Base-by-base conservation (phyloP, 768 basidiomycete genomes). In the Leccinum obscurum region DNA sequence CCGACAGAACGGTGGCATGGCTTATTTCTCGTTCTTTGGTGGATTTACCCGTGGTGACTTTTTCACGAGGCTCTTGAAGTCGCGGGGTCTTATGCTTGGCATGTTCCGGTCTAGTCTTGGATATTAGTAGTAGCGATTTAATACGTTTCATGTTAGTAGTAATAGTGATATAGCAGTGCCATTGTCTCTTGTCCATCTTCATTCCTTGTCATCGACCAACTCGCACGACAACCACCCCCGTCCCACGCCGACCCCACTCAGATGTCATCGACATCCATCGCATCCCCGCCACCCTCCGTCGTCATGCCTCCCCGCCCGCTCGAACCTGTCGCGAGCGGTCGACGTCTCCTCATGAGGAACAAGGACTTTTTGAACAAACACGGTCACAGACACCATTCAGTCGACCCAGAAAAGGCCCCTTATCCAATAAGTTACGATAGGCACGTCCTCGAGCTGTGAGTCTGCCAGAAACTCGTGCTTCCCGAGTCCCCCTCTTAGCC, bases 341-440 rank as follows among this genome's bases (percentile, higher is more conserved):
- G 77, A 61, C 77, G 80, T 57, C 61, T 64, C 22, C 60, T 65
- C 11, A 68, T 65, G n/a, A 63, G 70, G 46, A 69, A 72, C 60
- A 88, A 83, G 70, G 86, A 89, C 53, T 89, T 88, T 68, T 68
- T 81, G 48, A 69, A 74, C 64, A 88, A 86, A 66, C 70, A 86
- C 66, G 89, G 89, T 51, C 82, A 82, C 52, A 79, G 78, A 56
- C 85, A 88, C 60, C 90, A 91, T 69, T 78, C 82, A 17, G 86
- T 85, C 67, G 86, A 86, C 62, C 80, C 79, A 41, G 87, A 89
- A 70, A 90, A 92, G 76, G 90, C 88, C 2, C 90, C 89, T 2
- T 92, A 92, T 76, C 90, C 90, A 1, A 69, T 89, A 39, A 86
- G 84, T 26, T 92, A 90, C 70, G 86, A 90, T 69, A 80, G 79